These are phyloP conservation scores for Aureobasidium sp. DNA, from an alignment of 2,329 filamentous ascomycete species.

Conservation along the genomic window DNA sequence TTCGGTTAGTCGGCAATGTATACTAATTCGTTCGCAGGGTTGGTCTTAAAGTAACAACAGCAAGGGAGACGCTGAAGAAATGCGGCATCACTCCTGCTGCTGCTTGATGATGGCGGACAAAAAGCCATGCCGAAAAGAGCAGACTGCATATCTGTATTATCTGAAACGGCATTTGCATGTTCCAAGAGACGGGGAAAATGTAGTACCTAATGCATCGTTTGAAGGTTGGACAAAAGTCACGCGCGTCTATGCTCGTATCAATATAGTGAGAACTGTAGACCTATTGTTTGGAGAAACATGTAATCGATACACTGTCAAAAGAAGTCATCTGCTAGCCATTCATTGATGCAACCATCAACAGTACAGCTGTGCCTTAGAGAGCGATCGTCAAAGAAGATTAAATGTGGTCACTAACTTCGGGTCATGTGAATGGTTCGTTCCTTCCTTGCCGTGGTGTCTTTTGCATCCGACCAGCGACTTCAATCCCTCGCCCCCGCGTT, in stretches of 20 bases:
- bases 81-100: slow-evolving; percentile 20
- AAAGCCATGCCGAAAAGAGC: background rate
- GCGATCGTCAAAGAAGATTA: no score
- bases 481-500: no score
- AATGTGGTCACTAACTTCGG: background rate
- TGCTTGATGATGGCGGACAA: background rate
- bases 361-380: no score
- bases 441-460: background rate
- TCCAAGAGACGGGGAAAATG: background rate
- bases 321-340: no score
- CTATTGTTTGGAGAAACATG: no score
- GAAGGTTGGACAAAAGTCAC: no score
- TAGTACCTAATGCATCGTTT: no score
- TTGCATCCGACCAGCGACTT: background rate
- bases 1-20: background rate
- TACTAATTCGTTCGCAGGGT: slow-evolving; percentile 29
- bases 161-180: background rate
- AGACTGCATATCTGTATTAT: background rate
- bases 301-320: no score
- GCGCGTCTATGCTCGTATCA: no score
- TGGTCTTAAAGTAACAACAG: slow-evolving; percentile 65
- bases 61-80: slow-evolving; percentile 53
- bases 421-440: background rate
- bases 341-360: no score
- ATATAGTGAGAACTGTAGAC: no score